Conservation (phyloP, 75 land plant genomes). For the Pinus taeda region DNA sequence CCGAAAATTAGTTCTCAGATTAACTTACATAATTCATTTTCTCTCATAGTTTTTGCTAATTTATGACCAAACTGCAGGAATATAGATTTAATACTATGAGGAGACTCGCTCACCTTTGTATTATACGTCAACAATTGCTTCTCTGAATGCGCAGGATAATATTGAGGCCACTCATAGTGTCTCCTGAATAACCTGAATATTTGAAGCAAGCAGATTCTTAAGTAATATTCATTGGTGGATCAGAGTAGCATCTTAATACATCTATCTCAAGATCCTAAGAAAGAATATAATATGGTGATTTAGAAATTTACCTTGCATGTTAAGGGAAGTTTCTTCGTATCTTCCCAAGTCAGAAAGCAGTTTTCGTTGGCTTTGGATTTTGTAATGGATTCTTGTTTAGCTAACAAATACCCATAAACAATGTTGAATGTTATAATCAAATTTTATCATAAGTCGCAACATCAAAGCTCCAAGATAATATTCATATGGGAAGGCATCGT, state of each 20-base stretch:
- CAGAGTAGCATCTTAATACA: too few species aligned
- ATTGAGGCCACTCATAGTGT: slow-evolving; percentile 76
- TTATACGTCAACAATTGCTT: slow-evolving; percentile 87
- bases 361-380: slow-evolving; percentile 32
- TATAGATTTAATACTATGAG: neutral
- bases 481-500: neutral
- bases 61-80: neutral
- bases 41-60: neutral
- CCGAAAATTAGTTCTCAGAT: neutral
- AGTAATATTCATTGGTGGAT: too few species aligned
- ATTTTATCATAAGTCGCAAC: neutral
- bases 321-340: slow-evolving; percentile 76
- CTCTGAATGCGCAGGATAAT: slow-evolving; percentile 85
- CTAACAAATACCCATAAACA: slow-evolving; percentile 26
- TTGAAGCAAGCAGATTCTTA: neutral
- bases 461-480: neutral
- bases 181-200: slow-evolving; percentile 66
- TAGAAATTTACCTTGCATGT: slow-evolving; percentile 47
- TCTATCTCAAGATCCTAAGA: neutral
- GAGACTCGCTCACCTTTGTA: slow-evolving; percentile 55
- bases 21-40: neutral
- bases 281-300: neutral
- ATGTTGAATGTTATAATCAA: neutral
- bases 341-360: slow-evolving; percentile 56
- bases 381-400: slow-evolving; percentile 74